phyloP scores from a whole-genome alignment of 139 green algal species.

The Gonium pectorale region DNA sequence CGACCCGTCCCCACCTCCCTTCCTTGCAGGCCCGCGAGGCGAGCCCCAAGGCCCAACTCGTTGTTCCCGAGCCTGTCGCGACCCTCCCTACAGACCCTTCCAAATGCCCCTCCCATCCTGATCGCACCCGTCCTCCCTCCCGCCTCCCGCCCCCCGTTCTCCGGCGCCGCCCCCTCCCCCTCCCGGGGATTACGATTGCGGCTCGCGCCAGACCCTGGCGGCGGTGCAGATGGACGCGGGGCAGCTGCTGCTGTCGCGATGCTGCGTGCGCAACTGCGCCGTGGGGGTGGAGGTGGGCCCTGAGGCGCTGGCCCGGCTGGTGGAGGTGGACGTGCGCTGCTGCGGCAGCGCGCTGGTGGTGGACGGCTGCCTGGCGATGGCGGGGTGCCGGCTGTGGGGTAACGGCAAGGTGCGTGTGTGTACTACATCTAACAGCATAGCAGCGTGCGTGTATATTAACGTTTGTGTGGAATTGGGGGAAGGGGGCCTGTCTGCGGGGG shows the following conservation, averaged over 20 bases:
- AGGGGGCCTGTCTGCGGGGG: background rate
- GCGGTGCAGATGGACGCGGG: constrained; percentile 37
- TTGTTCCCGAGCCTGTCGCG: no score
- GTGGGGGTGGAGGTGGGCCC: constrained; percentile 42
- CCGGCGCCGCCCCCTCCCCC: background rate
- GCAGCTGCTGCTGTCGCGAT: background rate
- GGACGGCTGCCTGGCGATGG: constrained; percentile 38
- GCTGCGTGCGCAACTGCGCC: background rate
- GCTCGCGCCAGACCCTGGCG: constrained; percentile 20
- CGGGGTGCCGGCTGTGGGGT: constrained; percentile 32
- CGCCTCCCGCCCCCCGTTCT: background rate
- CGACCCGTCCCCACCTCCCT: no score
- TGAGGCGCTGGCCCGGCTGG: constrained; percentile 17
- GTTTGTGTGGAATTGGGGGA: background rate
- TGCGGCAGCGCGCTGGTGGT: constrained; percentile 28
- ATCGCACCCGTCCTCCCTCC: no score
- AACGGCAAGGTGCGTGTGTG: constrained; percentile 43
- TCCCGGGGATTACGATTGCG: no score
- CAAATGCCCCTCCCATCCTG: no score
- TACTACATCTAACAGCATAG: no score
- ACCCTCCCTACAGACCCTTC: no score
- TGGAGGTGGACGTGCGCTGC: constrained; percentile 7
- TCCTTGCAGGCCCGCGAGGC: no score
- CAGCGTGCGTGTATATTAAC: no score
- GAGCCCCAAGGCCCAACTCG: no score